Conservation (phyloP, 2,329 filamentous ascomycete genomes). For the Sclerotiophoma versabilis region DNA sequence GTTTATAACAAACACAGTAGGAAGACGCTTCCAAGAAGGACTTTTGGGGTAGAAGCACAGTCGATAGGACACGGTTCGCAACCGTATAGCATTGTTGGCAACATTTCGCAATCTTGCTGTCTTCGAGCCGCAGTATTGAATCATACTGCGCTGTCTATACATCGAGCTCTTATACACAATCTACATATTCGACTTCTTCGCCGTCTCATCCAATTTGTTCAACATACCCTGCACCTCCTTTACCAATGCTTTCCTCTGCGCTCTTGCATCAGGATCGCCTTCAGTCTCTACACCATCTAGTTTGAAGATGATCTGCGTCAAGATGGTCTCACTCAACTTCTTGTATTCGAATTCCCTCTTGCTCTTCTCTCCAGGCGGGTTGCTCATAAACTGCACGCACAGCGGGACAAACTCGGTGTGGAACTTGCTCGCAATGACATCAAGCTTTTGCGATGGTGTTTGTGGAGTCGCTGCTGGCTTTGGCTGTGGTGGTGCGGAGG, state of each 20-base stretch:
- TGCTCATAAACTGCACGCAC: slow-evolving; percentile 66
- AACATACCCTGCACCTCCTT: slow-evolving; percentile 72
- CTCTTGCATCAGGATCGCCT: slow-evolving; percentile 69
- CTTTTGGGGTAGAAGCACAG: too few relatives aligned
- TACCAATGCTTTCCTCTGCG: slow-evolving; percentile 75
- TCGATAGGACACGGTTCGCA: neutral
- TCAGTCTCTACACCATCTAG: slow-evolving; percentile 78
- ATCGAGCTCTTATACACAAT: neutral
- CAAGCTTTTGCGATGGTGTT: slow-evolving; percentile 64
- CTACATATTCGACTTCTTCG: slow-evolving; percentile 21
- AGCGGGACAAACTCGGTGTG: slow-evolving; percentile 69
- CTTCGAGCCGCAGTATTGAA: neutral
- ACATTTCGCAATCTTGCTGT: neutral
- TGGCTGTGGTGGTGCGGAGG: slow-evolving; percentile 47
- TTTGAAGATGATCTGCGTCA: slow-evolving; percentile 79
- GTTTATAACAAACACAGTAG: too few relatives aligned
- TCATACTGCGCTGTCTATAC: neutral
- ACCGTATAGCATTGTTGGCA: neutral
- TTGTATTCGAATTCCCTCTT: slow-evolving; percentile 78
- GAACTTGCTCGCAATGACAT: slow-evolving; percentile 71
- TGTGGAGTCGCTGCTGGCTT: slow-evolving; percentile 42
- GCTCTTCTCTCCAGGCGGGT: slow-evolving; percentile 66
- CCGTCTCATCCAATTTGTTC: slow-evolving; percentile 65
- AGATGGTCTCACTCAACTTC: slow-evolving; percentile 75
- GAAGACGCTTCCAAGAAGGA: too few relatives aligned